phyloP scores from a whole-genome alignment of 805 yeast species.

The Tetrapisispora iriomotensis region DNA sequence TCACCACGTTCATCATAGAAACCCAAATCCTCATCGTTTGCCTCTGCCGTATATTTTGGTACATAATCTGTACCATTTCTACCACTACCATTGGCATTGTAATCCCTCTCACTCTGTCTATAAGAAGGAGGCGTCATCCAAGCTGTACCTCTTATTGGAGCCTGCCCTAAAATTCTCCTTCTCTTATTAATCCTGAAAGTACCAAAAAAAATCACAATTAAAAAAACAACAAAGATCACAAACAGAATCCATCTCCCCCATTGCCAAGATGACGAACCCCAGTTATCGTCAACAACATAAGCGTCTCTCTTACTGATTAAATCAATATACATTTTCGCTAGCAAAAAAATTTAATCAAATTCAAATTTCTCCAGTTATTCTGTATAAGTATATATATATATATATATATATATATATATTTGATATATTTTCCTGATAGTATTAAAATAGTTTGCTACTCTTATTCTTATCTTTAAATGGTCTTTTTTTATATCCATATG shows the following conservation, averaged over 20 bases:
- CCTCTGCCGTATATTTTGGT: slow-evolving; percentile 54
- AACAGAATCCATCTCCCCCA: slow-evolving; percentile 30
- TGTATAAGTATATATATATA: too few relatives aligned
- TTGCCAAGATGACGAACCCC: slow-evolving; percentile 10
- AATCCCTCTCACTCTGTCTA: slow-evolving; percentile 49
- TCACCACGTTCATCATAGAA: slow-evolving; percentile 56
- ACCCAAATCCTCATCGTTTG: slow-evolving; percentile 66
- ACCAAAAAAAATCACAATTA: slow-evolving; percentile 5
- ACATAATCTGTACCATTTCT: slow-evolving; percentile 38
- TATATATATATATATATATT: too few relatives aligned
- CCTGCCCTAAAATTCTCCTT: slow-evolving; percentile 24
- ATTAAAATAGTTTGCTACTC: too few relatives aligned
- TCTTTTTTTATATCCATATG: too few relatives aligned
- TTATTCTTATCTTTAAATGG: too few relatives aligned
- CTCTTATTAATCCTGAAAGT: slow-evolving; percentile 7
- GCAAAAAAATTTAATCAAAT: too few relatives aligned
- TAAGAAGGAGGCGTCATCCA: slow-evolving; percentile 50
- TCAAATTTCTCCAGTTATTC: too few relatives aligned
- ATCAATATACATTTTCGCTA: too few relatives aligned
- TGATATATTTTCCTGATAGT: too few relatives aligned
- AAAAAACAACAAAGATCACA: slow-evolving; percentile 11
- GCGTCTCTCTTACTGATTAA: background rate
- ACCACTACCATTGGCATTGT: slow-evolving; percentile 22
- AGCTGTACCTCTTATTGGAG: slow-evolving; percentile 54
- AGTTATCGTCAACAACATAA: background rate